Conservation (phyloP, 2,329 filamentous ascomycete species). For the Ceratocystis diversiconidia region DNA sequence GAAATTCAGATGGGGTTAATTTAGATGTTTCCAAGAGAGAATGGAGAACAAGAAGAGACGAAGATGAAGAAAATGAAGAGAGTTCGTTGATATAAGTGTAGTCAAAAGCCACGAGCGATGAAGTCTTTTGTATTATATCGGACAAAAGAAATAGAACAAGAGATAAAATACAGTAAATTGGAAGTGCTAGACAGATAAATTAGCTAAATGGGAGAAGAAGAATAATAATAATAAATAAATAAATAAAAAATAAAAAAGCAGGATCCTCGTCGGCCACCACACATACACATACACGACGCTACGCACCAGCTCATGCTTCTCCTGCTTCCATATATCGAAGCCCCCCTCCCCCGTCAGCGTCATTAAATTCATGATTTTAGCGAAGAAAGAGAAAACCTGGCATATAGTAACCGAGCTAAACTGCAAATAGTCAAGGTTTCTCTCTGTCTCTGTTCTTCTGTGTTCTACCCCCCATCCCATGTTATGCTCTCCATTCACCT, state of each 20-base stretch:
- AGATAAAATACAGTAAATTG: background rate
- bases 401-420: background rate
- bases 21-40: background rate
- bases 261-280: background rate
- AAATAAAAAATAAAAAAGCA: background rate
- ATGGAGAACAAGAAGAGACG: background rate
- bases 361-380: background rate
- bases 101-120: background rate
- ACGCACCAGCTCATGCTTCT: background rate
- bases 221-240: background rate
- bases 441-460: background rate
- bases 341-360: background rate
- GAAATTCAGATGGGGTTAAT: background rate
- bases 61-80: background rate
- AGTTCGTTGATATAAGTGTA: background rate
- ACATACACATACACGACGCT: background rate
- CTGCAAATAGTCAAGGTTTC: background rate
- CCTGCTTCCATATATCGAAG: background rate
- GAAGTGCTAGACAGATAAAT: background rate
- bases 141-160: background rate
- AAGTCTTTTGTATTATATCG: background rate
- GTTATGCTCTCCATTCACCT: background rate
- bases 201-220: background rate
- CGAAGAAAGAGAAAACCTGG: background rate
- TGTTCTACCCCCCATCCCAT: background rate